phyloP scores from a whole-genome alignment of 352 stramenopile genomes.

The Phytophthora multivora region DNA sequence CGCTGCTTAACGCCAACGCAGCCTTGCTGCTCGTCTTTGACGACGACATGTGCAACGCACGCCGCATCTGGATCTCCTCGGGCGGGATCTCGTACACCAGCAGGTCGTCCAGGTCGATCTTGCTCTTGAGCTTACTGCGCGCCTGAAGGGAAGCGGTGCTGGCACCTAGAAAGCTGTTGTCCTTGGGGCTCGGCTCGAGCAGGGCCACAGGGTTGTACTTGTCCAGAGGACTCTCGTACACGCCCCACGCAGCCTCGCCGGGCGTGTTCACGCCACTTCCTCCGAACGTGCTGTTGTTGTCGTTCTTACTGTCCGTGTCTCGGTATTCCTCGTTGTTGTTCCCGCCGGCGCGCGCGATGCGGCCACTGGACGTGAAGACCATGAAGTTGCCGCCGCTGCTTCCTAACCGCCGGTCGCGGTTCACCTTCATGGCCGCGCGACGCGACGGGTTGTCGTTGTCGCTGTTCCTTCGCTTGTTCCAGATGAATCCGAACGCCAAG shows the following conservation, averaged over 20 bases:
- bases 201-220: constrained; percentile 62
- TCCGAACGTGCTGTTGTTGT: constrained; percentile 57
- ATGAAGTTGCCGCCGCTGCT: constrained; percentile 43
- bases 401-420: constrained; percentile 31
- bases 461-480: constrained; percentile 29
- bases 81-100: constrained; percentile 79
- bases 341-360: constrained; percentile 27
- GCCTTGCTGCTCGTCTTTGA: constrained; percentile 36
- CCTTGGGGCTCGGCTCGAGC: constrained; percentile 56
- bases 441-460: constrained; percentile 13
- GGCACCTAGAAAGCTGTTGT: constrained; percentile 27
- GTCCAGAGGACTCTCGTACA: constrained; percentile 40
- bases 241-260: constrained; percentile 18
- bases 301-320: constrained; percentile 48
- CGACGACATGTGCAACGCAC: constrained; percentile 33
- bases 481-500: constrained; percentile 44
- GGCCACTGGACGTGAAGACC: constrained; percentile 34
- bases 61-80: constrained; percentile 64
- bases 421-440: constrained; percentile 23
- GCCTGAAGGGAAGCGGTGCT: constrained; percentile 37
- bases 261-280: constrained; percentile 33
- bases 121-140: constrained; percentile 49
- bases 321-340: constrained; percentile 31
- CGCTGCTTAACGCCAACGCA: constrained; percentile 34
- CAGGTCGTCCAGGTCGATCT: constrained; percentile 65